Evolutionary conservation across 2,329 filamentous ascomycete species (phyloP).

Genomic region (Colletotrichum spinosum): DNA sequence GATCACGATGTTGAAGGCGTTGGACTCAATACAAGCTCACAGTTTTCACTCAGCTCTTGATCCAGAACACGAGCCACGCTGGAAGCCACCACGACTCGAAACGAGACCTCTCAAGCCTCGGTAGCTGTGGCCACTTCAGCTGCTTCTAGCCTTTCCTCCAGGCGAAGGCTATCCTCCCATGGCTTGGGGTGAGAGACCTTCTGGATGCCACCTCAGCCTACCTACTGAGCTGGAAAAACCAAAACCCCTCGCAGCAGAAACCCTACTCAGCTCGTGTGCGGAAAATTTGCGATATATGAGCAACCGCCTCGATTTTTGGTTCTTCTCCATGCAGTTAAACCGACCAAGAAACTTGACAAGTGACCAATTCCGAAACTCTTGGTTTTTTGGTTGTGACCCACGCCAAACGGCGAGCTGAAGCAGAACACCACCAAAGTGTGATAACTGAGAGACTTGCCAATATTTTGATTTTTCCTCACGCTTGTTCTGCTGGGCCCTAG

Average conservation of each 20-base stretch:
- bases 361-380: background rate
- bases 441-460: background rate
- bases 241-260: background rate
- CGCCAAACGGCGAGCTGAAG: no score
- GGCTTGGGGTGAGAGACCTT: no score
- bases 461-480: slow-evolving; percentile 6
- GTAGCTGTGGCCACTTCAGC: no score
- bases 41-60: background rate
- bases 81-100: no score
- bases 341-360: background rate
- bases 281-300: slow-evolving; percentile 21
- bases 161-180: no score
- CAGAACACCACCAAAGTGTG: background rate
- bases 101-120: no score
- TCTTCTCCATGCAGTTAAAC: background rate
- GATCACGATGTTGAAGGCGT: background rate
- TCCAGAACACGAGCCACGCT: no score
- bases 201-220: no score
- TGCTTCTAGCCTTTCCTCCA: no score
- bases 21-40: background rate
- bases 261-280: background rate
- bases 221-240: no score
- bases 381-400: slow-evolving; percentile 6
- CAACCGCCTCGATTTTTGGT: background rate
- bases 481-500: background rate